Conservation (phyloP, 179 eudicot species). For the Patellifolia procumbens region DNA sequence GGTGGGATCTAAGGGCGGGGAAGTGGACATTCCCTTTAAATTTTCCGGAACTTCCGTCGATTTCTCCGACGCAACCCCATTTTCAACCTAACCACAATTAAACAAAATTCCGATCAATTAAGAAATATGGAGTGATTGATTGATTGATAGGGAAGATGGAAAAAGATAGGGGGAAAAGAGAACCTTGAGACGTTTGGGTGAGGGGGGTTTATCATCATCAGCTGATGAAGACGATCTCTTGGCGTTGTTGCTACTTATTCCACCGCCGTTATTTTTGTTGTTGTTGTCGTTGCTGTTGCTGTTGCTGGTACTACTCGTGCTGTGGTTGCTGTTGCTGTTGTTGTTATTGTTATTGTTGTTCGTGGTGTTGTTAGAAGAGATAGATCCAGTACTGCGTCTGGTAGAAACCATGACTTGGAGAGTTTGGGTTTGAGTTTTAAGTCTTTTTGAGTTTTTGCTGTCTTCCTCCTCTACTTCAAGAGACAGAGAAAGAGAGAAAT, state of each 20-base stretch:
- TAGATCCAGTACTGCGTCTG: slow-evolving; percentile 65
- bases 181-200: no score
- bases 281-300: slow-evolving; percentile 10
- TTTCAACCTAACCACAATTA: slow-evolving; percentile 40
- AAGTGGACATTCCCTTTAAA: slow-evolving; percentile 48
- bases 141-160: no score
- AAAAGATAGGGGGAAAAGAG: no score
- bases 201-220: slow-evolving; percentile 43
- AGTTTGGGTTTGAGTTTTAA: not conserved
- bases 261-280: slow-evolving; percentile 1
- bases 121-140: no score
- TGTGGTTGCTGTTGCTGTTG: slow-evolving; percentile 27
- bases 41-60: slow-evolving; percentile 41
- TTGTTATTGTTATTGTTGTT: not conserved
- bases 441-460: slow-evolving; percentile 9
- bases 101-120: slow-evolving; percentile 28
- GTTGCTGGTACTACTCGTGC: slow-evolving; percentile 20
- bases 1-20: slow-evolving; percentile 51
- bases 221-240: slow-evolving; percentile 54
- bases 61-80: slow-evolving; percentile 46
- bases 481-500: not conserved
- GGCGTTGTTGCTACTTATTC: not conserved
- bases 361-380: slow-evolving; percentile 36
- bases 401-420: slow-evolving; percentile 63
- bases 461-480: not conserved